Evolutionary conservation across 805 yeast species (phyloP), one percentile per base, ranked within the genome.

Genomic region (Ogataea henricii): DNA sequence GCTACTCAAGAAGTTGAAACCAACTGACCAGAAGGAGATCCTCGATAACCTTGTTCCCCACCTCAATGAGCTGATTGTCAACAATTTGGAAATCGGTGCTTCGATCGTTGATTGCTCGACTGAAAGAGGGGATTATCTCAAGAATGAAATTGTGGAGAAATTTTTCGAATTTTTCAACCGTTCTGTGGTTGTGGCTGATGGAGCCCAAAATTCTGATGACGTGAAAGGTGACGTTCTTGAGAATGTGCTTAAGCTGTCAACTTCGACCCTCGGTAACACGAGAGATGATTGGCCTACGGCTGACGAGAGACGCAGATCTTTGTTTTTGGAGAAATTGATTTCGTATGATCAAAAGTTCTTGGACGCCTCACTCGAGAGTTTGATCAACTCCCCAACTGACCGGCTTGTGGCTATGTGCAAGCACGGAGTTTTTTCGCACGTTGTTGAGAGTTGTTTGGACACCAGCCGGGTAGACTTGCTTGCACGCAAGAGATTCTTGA

Each of bases 211-310:
- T 2, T 13, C 10, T 27, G n/a, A 27, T 12, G 13, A 9, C 9
- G 9, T 12, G 14, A 12, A 27, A 8, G 41, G 32, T 10, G 41
- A 38, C 20, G 25, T 88, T 40, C 69, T 87, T 51, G 95, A 87
- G 55, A 85, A 83, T 51, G 77, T 85, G 20, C 71, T 89, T 43
- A 78, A 78, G 56, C 66, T 89, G 52, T 74, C 83, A 4, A 70
- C 78, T 1, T 87, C 95, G 0, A 89, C 96, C 0, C 69, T 89
- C 47, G 94, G 92, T 25, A 87, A 87, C 65, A 85, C 89, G 1
- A 79, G 79, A 53, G 95, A 82, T 56, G 96, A 89, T 64, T 88
- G 96, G 96, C 96, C 96, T 40, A 89, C 96, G 1, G 86, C 90
- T 0, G 94, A 87, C 58, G 96, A 89, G 63, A 79, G 95, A 72